Base-by-base conservation (phyloP, 2,329 filamentous ascomycete genomes). In the Ceratocystis cacaofunesta region DNA sequence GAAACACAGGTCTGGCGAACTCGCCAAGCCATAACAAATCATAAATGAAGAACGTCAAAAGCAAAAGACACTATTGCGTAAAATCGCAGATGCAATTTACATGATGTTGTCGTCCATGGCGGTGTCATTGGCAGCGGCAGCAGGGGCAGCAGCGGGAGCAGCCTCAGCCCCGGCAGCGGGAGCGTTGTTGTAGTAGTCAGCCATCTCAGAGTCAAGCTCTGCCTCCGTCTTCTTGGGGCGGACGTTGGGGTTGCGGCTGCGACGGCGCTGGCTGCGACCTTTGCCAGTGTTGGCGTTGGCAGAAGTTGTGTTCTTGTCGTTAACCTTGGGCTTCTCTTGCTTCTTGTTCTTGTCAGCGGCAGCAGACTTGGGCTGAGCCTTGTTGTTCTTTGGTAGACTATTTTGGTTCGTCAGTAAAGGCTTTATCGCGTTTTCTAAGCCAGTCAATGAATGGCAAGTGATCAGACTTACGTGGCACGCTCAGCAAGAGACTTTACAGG, bases 131-230 rank as follows among this genome's bases (percentile, higher is more conserved):
- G 74, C 77, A 65, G 73, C 78, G 68, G 77, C 77, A 48, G 79
- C 76, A 65, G 76, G 74, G 57, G 77, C 73, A 64, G 77, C 71
- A 67, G 80, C 78, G 68, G 78, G 78, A 36, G 78, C 79, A 63
- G 77, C 74, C 50, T 77, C 76, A 68, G 78, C 77, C n/a, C 48
- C 67, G 69, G 77, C 73, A 43, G 72, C 71, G 67, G 76, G 74
- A 50, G 75, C 75, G 32, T 75, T 72, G 64, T 81, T 85, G 74
- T 95, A 97, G 79, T 99, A 99, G 76, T 97, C 94, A 22, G 85
- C 86, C 94, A 99, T 99, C 76, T 99, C 94, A 3, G 90, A 91
- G 75, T 99, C 94, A 30, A 99, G 85, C 78, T 99, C 92, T 74
- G 96, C 92, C 1, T 88, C 85, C 0, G 91, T 95, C 88, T 97